Evolutionary conservation across 2,329 filamentous ascomycete genomes (phyloP).

Genomic region (Tolypocladium inflatum): DNA sequence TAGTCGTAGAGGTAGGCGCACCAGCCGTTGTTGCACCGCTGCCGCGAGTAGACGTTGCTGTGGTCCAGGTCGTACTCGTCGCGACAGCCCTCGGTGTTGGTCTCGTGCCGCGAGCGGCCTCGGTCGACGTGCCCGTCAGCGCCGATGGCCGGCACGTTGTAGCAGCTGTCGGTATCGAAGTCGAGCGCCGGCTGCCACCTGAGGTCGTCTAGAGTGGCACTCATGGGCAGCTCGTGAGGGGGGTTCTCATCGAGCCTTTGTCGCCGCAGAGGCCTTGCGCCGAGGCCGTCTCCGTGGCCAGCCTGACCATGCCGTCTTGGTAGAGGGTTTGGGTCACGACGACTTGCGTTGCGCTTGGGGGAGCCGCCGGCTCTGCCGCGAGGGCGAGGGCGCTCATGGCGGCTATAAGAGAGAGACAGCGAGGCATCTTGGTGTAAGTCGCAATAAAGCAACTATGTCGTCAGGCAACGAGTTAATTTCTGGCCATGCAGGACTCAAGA

Average conservation of each 20-base stretch:
- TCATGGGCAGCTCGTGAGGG: conserved; percentile 9
- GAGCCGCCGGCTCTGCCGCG: no score
- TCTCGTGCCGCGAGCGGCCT: conserved; percentile 19
- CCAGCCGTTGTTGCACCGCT: conserved; percentile 33
- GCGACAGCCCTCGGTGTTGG: conserved; percentile 19
- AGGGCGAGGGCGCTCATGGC: no score
- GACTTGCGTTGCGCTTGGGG: no score
- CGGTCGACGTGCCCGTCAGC: conserved; percentile 19
- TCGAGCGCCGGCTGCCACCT: conserved; percentile 17
- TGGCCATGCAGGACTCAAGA: no score
- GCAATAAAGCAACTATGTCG: no score
- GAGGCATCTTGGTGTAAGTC: no score
- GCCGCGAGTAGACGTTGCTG: conserved; percentile 32
- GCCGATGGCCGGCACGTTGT: conserved; percentile 28
- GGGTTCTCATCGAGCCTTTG: conserved; percentile 7
- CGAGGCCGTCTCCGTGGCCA: background rate
- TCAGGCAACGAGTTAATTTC: no score
- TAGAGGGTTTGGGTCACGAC: background rate
- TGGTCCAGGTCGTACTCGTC: conserved; percentile 23
- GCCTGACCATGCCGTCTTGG: background rate
- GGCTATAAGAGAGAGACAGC: no score
- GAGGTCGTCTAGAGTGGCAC: conserved; percentile 11
- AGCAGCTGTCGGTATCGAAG: conserved; percentile 27
- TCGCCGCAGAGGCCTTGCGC: conserved; percentile 2
- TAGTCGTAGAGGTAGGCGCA: conserved; percentile 34